These are phyloP conservation scores for Ilyonectria mors-panacis DNA, from an alignment of 2,329 filamentous ascomycete genomes.

Conservation along the genomic window DNA sequence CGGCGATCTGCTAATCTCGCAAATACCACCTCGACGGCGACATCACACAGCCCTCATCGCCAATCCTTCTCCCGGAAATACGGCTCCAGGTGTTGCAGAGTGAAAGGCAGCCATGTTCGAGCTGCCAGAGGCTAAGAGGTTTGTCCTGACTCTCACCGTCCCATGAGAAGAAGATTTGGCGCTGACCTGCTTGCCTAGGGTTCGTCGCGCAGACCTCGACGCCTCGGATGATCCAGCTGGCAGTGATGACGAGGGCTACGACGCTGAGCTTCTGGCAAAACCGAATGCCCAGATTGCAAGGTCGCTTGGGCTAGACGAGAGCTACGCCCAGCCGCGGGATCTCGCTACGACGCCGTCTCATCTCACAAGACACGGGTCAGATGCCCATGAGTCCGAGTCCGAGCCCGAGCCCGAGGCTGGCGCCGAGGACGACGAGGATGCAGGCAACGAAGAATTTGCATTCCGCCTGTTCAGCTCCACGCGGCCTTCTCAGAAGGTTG, in stretches of 20 bases:
- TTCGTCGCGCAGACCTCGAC: conserved; percentile 69
- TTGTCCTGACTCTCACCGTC: not conserved
- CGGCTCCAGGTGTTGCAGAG: not conserved
- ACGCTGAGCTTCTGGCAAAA: conserved; percentile 59
- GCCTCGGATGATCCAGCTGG: conserved; percentile 50
- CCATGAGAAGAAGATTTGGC: not conserved
- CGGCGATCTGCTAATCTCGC: conserved; percentile 27
- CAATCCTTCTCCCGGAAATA: conserved; percentile 11
- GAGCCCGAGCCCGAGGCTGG: conserved; percentile 26
- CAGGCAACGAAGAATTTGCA: conserved; percentile 61
- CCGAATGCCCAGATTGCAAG: conserved; percentile 65
- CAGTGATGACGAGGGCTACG: conserved; percentile 51
- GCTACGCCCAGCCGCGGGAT: conserved; percentile 22
- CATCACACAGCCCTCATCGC: conserved; percentile 11
- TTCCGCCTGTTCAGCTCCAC: conserved; percentile 71
- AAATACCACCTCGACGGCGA: conserved; percentile 39
- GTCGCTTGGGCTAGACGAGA: conserved; percentile 59
- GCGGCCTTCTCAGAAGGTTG: conserved; percentile 62
- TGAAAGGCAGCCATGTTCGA: conserved; percentile 47
- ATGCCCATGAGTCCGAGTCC: conserved; percentile 26
- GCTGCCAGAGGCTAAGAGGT: conserved; percentile 53
- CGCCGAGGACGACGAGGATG: conserved; percentile 44
- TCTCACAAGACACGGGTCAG: conserved; percentile 12
- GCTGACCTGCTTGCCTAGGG: conserved; percentile 54
- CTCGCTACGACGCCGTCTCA: conserved; percentile 4